Base-by-base conservation (phyloP, 1,284 basidiomycete genomes). In the Sporisorium graminicola region DNA sequence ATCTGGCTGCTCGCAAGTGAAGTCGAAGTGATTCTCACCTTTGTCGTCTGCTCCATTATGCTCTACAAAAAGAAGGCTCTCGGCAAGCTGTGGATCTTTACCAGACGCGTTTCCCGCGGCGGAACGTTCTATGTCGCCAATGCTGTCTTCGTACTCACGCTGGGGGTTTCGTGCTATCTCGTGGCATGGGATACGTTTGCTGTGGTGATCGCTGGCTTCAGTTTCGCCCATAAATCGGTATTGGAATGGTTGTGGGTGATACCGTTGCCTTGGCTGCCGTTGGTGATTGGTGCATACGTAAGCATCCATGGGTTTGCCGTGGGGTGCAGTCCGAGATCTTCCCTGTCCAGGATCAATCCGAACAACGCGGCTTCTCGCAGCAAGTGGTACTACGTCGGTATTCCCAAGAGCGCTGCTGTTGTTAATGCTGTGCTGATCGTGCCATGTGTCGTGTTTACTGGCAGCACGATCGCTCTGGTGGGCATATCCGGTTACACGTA, bases 71-170 rank as follows among this genome's bases (percentile, higher is more conserved):
- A 74, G 27, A 33, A 35, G 2, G 26, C 50, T 4, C 18, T 65
- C 16, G 72, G 72, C 20, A 40, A 58, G 16, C 49, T 69, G 12
- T 74, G 72, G 72, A 13, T 69, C 51, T 29, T 74, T 40, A 51
- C 58, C 31, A 46, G 13, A 10, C 49, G 72, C n/a, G 13, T n/a
- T 5, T 65, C 72, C 1, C 24, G 7, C 7, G 26, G 54, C 24
- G 72, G 72, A 2, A 44, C 43, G 1, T 65, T 62, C 33, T 56
- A 42, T 26, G 66, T 74, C 7, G 46, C 62, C 29, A 74, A 74
- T n/a, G 58, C 72, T 16, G 62, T 74, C 14, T 62, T 69, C 16
- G 42, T 2, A 51, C 65, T 42, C 58, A 69, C n/a, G 1, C 40
- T 7, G 55, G 40, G 54, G 5, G 63, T 74, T 2, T 26, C 58